Conservation (phyloP, 305 asterid genomes). For the Fraxinus albicans region DNA sequence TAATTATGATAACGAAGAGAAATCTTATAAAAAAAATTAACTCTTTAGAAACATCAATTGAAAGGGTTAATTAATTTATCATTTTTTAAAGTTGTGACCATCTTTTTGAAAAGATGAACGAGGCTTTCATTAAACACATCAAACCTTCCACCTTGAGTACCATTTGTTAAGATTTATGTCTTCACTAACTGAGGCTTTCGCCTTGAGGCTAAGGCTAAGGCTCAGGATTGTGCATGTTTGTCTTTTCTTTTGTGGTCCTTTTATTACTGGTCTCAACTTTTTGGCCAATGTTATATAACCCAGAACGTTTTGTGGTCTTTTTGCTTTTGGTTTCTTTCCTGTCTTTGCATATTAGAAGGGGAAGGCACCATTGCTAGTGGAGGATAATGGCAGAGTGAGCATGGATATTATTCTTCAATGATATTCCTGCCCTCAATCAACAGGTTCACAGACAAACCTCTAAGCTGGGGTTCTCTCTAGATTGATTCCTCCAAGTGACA, state of each 20-base stretch:
- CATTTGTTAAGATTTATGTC: neutral
- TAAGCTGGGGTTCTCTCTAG: neutral
- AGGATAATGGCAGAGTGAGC: neutral
- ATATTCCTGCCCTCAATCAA: neutral
- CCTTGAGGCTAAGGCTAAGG: too few relatives aligned
- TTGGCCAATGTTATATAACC: neutral
- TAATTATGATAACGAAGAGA: neutral
- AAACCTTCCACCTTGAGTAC: neutral
- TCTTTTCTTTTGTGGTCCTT: too few relatives aligned
- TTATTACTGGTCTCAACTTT: neutral
- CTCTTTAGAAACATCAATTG: neutral
- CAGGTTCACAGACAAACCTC: neutral
- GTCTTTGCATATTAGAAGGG: neutral
- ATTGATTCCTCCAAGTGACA: neutral
- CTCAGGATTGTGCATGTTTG: too few relatives aligned
- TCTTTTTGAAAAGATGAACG: neutral
- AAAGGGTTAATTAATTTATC: neutral
- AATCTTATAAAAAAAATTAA: neutral
- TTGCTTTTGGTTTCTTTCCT: neutral
- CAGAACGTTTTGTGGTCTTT: neutral
- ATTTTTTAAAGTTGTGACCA: neutral
- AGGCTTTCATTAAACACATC: neutral
- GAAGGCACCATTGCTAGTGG: neutral
- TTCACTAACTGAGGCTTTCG: neutral
- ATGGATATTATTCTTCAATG: neutral